Base-by-base conservation (phyloP, 1,139 yeast genomes). In the Scheffersomyces cryptocercus region DNA sequence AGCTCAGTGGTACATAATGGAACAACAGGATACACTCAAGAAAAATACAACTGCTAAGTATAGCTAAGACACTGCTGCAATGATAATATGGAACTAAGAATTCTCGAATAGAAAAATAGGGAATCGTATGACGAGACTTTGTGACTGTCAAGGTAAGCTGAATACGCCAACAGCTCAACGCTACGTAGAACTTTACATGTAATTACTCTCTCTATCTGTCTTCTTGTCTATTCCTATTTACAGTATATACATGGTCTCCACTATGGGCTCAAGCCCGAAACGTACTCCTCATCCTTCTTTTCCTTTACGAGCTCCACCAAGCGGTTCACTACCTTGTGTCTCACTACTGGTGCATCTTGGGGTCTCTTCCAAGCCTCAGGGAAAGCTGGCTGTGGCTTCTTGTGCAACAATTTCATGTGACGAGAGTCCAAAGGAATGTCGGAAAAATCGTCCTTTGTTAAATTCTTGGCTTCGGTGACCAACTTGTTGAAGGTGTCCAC, bases 311-410 rank as follows among this genome's bases (percentile, higher is more conserved):
- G 54, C n/a, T 67, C 67, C 32, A 73, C 74, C 45, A 72, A 59
- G 42, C 53, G 59, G 41, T 63, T 55, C 13, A 72, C 64, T 13
- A 74, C 56, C 29, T 57, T 51, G 50, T 70, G 70, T 48, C 58
- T 64, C 37, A 51, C 48, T 6, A 68, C 66, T 32, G 85, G 84
- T 0, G 87, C 84, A 56, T 82, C 82, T 52, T 83, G 69, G 30
- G 95, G 95, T 56, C 89, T 81, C 59, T 81, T 82, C 99, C 99
- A 93, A 40, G 75, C 81, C 49, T 82, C 82, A 8, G 98, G 98
- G 72, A 88, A 91, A 36, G 46, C 45, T 9, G 53, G 44, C 42
- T 64, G 54, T 36, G 78, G 64, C 45, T 67, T 63, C 45, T 68
- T 62, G 61, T 74, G 75, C 51, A 74, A 75, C 32, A 68, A 59